Evolutionary conservation across 1,284 basidiomycete genomes (phyloP), one percentile per base, ranked within the genome.

Genomic region (Puccinia novopanici): DNA sequence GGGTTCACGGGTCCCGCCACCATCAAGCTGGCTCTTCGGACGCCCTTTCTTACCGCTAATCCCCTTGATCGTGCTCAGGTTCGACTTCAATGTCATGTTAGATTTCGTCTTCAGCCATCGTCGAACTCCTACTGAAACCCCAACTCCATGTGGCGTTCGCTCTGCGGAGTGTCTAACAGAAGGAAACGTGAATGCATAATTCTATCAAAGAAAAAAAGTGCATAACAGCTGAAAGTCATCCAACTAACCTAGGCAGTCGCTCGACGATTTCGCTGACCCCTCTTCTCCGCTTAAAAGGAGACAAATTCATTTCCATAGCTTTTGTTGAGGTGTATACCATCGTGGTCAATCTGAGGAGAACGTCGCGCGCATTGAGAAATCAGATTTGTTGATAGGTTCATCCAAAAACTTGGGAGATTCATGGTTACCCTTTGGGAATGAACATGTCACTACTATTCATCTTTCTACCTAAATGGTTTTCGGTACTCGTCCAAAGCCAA

Each of bases 381-480:
- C 15, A 30, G 45, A 70, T 70, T n/a, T 30, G 61, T 63, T 27
- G n/a, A 45, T 30, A 30, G 17, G n/a, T 22, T 48, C 42, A 50
- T 6, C n/a, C n/a, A 74, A 22, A 19, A 40, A 40, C 19, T 30
- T 52, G 34, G 24, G 40, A 40, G 4, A 34, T 34, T 63, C 67
- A 48, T 13, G 83, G 89, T 77, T 82, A 92, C 92, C 92, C 92
- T 61, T 91, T 91, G 0, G 93, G 87, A 84, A 92, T 93, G 74
- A 92, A 86, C 9, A 92, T 93, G 83, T 80, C 78, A 74, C 78
- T 80, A 52, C 91, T 92, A 82, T 93, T 93, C 91, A 94, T 93
- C 24, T 90, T 91, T 86, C 91, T 93, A 17, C 91, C 92, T 86
- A 93, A 93, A 84, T 93, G 92, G 84, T 92, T 92, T 24, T 91